Evolutionary conservation across 169 alveolate genomes (phyloP), one percentile per base, ranked within the genome.

Genomic region (Plasmodium malariae): DNA sequence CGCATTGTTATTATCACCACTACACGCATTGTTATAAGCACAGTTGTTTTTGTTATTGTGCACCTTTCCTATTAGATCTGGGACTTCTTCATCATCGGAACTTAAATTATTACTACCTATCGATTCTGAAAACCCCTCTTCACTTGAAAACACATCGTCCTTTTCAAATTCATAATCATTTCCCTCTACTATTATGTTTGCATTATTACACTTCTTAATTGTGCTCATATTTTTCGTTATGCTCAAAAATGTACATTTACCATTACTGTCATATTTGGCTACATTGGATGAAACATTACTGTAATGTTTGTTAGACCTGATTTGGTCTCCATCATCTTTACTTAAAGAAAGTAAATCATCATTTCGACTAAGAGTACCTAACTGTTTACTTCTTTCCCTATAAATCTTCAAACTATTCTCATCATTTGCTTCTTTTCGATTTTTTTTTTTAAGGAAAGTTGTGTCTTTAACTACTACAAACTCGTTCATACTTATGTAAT

Each of bases 151-250:
- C 12, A 24, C 59, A 2, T 54, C 62, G 11, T 36, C 72, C 24
- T 62, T 73, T 73, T 73, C 87, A 43, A 36, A 72, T 17, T 55
- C 70, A 34, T 59, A 59, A 21, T 73, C 32, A 26, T 73, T 73
- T 28, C 17, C 48, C 34, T 34, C 19, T 57, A 32, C 21, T 19
- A 45, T 0, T 32, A 40, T 30, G 0, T 68, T 24, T 19, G 32
- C 63, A 26, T 43, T 14, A 12, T 68, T 32, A 24, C 14, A 11
- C 3, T 1, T 68, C 1, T 0, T 40, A 17, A 26, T 19, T 36
- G 5, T 68, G 26, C 19, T 68, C 19, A 4, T 32, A 68, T 68
- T 37, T 28, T 19, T 62, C 32, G 3, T 11, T 36, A 7, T 67
- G 24, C 43, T 67, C 51, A 40, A 36, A 67, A 67, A 67, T 36